These are phyloP conservation scores for Cadophora luteo-olivacea DNA, from an alignment of 2,329 filamentous ascomycete species.

Conservation along the genomic window DNA sequence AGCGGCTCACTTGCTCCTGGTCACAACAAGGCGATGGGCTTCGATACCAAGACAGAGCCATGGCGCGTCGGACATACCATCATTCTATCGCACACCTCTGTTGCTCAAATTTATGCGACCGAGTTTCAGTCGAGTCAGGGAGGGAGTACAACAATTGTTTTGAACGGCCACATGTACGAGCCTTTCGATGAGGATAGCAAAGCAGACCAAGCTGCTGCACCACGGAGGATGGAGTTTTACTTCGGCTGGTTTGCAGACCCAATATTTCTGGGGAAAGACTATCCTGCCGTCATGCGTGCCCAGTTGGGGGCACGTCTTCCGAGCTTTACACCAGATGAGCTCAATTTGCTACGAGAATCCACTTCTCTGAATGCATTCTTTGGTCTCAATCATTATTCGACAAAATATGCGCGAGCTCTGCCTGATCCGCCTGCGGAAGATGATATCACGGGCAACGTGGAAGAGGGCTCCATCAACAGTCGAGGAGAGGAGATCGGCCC, in stretches of 20 bases:
- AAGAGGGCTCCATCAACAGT: slow-evolving; percentile 36
- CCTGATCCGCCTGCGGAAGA: slow-evolving; percentile 34
- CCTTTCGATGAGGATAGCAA: slow-evolving; percentile 37
- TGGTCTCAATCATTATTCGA: slow-evolving; percentile 43
- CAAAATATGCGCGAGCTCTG: slow-evolving; percentile 39
- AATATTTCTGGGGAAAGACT: slow-evolving; percentile 41
- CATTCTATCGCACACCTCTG: slow-evolving; percentile 41
- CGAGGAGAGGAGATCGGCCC: slow-evolving; percentile 37
- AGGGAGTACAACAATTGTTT: slow-evolving; percentile 34
- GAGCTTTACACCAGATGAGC: slow-evolving; percentile 33
- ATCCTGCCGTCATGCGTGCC: slow-evolving; percentile 36
- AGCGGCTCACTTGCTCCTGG: slow-evolving; percentile 41
- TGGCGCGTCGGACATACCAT: slow-evolving; percentile 41
- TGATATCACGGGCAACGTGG: slow-evolving; percentile 39
- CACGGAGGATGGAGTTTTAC: slow-evolving; percentile 41
- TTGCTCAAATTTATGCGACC: slow-evolving; percentile 35
- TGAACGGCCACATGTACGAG: slow-evolving; percentile 42
- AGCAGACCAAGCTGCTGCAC: slow-evolving; percentile 36
- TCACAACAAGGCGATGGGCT: slow-evolving; percentile 32
- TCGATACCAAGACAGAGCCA: slow-evolving; percentile 38
- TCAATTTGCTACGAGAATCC: slow-evolving; percentile 33
- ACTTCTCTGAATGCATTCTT: slow-evolving; percentile 37
- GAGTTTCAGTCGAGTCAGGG: slow-evolving; percentile 36
- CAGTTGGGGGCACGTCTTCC: slow-evolving; percentile 39
- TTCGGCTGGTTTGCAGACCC: slow-evolving; percentile 43